phyloP scores from a whole-genome alignment of 768 basidiomycete species.

The Naematelia aurantialba region DNA sequence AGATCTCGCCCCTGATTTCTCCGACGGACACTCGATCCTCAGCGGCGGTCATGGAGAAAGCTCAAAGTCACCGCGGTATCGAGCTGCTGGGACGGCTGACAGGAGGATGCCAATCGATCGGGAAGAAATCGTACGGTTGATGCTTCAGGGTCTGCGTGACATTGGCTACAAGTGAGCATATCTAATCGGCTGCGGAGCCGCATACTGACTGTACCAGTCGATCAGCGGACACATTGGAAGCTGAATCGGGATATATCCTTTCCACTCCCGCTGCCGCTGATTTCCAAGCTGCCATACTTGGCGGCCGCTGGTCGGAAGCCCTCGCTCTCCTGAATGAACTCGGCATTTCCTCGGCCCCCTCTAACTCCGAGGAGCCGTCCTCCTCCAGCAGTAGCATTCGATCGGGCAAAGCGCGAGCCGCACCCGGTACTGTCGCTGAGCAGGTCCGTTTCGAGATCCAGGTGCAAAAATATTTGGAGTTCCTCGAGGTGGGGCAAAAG shows the following conservation, averaged over 20 bases:
- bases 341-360: slow-evolving; percentile 54
- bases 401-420: slow-evolving; percentile 24
- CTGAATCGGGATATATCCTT: slow-evolving; percentile 85
- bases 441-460: slow-evolving; percentile 81
- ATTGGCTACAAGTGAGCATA: slow-evolving; percentile 64
- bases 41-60: slow-evolving; percentile 9
- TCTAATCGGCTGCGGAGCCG: slow-evolving; percentile 73
- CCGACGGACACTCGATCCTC: slow-evolving; percentile 10
- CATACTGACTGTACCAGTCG: slow-evolving; percentile 61
- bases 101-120: slow-evolving; percentile 59
- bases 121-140: slow-evolving; percentile 84
- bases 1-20: slow-evolving; percentile 6
- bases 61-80: neutral
- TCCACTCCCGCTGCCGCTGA: slow-evolving; percentile 72
- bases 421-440: slow-evolving; percentile 51
- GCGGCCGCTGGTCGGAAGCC: slow-evolving; percentile 75
- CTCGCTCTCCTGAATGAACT: slow-evolving; percentile 65
- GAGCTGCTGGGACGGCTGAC: slow-evolving; percentile 10
- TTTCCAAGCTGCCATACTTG: slow-evolving; percentile 74
- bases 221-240: slow-evolving; percentile 81
- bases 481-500: slow-evolving; percentile 74
- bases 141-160: slow-evolving; percentile 83
- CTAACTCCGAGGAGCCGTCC: slow-evolving; percentile 54
- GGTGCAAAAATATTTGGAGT: slow-evolving; percentile 93
- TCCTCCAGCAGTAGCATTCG: slow-evolving; percentile 46